Evolutionary conservation across 2,329 filamentous ascomycete genomes (phyloP), one percentile per base, ranked within the genome.

Genomic region (Hypoxylon sp.): DNA sequence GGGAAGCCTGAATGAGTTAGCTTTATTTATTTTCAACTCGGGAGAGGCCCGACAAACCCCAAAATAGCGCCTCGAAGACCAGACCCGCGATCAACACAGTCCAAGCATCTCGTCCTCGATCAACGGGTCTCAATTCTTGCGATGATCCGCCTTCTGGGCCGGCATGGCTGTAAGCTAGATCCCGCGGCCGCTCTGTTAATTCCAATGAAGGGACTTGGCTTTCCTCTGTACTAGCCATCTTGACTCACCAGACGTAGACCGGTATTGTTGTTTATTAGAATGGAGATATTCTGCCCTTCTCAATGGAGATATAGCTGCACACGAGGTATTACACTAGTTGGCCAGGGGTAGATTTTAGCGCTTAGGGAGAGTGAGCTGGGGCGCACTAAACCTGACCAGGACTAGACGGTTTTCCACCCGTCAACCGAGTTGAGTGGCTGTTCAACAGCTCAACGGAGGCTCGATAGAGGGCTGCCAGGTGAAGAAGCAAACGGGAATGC

Each of bases 1-100:
- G 55, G 55, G 16, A 52, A 59, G 3, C 55, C 55, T 59, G 20
- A 3, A 7, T 3, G 2, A 8, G 16, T 59, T 32, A 45, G 44
- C 14, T 22, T 5, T 24, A 1, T 14, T 16, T 45, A 3, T 26
- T 1, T n/a, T 26, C 4, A 6, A 28, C 14, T n/a, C 7, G 7
- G 20, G 18, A 44, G 2, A 36, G 40, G n/a, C 18, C 16, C 5
- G 28, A 52, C 55, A 3, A 26, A 59, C 55, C 55, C 55, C 55
- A 59, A 48, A 59, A 59, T 18, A 59, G 45, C 2, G 55, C 55
- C n/a, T 59, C 55, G 22, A 59, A 59, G 22, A 59, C 36, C 2
- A 59, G 18, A 16, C 46, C 48, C 8, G 46, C 46, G 9, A 59
- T 51, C 14, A 59, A 32, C 9, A 59, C 48, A 2, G 38, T 45